Base-by-base conservation (phyloP, 2,329 filamentous ascomycete genomes). In the Sclerotinia nivalis region DNA sequence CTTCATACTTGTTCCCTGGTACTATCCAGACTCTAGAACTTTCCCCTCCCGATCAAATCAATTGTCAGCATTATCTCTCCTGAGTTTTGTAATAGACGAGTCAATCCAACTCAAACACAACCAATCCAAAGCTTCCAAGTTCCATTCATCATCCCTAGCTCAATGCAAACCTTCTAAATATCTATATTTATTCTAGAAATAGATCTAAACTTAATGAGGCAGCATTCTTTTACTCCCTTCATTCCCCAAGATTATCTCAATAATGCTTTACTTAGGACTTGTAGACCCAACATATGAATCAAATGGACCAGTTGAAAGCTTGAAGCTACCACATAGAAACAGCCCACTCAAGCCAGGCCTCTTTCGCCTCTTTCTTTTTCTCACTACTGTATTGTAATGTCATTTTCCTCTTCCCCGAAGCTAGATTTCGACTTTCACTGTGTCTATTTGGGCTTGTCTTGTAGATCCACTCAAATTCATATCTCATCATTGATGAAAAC, bases 1-100 rank as follows among this genome's bases (percentile, higher is more conserved):
- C 60, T 50, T 49, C 43, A 62, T 25, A 40, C 34, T 58, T 40
- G 22, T 34, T 22, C 37, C 31, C 22, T 58, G 31, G 31, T 28
- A 34, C 31, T 34, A 20, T 37, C 28, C 28, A 31, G 12, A 37
- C 60, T 62, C 60, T 52, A 52, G 60, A 64, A 64, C 60, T 50
- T 64, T 40, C 60, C 60, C 45, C 60, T 62, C 45, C 60, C 60
- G 50, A 62, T 62, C 45, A 62, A 18, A 64, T 49, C 28, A 50
- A 62, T 50, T 9, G 60, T 49, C 60, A 50, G 43, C 60, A 62
- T 25, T 10, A 20, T 40, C 7, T 52, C 60, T 52, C 47, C 60
- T 64, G 60, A 62, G 12, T 62, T n/a, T 58, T 40, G 25, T 18
- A 15, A 13, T 25, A 40, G 13, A 37, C 45, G 45, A 50, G 60